Conservation (phyloP, 2,329 filamentous ascomycete genomes). For the Dactylellina sp. region DNA sequence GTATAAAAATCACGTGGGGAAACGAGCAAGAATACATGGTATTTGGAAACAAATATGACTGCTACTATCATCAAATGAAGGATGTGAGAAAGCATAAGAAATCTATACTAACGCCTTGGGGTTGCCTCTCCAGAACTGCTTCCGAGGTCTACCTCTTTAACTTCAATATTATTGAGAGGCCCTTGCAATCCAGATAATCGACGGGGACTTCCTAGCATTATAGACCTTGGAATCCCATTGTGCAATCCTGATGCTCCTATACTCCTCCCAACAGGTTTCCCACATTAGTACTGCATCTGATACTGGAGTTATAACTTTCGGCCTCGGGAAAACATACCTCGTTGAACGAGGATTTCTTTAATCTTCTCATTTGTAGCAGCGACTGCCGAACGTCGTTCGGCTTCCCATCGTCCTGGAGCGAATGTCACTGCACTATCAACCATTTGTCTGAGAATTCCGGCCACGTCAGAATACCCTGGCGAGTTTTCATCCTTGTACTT, state of each 20-base stretch:
- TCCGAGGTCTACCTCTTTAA: constrained; percentile 40
- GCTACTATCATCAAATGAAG: constrained; percentile 5
- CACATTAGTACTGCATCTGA: constrained; percentile 20
- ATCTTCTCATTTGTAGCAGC: constrained; percentile 53
- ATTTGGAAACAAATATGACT: constrained; percentile 29
- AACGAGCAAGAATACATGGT: constrained; percentile 13
- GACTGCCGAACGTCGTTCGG: constrained; percentile 55
- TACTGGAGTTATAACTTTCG: neutral
- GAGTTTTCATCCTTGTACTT: constrained; percentile 75
- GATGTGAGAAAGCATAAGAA: neutral
- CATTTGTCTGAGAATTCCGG: constrained; percentile 64
- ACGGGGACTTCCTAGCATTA: constrained; percentile 45
- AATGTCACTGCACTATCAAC: constrained; percentile 62
- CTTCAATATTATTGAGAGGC: constrained; percentile 26
- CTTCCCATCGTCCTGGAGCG: constrained; percentile 59
- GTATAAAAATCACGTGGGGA: neutral
- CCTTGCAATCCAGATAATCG: constrained; percentile 30
- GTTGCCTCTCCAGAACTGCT: constrained; percentile 22
- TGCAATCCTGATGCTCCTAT: constrained; percentile 54
- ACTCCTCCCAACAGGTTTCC: neutral
- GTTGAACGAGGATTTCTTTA: constrained; percentile 52
- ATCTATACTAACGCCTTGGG: constrained; percentile 46
- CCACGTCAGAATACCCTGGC: constrained; percentile 73
- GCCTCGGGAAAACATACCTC: constrained; percentile 33
- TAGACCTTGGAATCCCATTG: constrained; percentile 39